These are phyloP conservation scores for Monilinia fructigena DNA, from an alignment of 2,329 filamentous ascomycete species.

Conservation along the genomic window DNA sequence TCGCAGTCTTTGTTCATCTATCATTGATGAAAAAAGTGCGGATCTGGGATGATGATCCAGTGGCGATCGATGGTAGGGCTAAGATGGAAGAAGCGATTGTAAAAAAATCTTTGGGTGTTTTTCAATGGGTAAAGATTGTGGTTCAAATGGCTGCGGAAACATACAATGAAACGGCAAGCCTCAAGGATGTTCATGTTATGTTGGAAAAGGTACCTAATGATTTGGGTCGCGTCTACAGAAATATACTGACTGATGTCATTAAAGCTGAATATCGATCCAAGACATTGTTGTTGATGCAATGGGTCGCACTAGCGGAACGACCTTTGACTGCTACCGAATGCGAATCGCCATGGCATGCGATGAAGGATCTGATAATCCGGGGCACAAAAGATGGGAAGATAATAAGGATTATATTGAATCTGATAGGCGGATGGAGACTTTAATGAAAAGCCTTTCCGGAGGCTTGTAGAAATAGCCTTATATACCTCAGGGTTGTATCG, in stretches of 20 bases:
- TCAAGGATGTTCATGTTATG: slow-evolving; percentile 18
- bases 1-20: slow-evolving; percentile 36
- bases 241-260: slow-evolving; percentile 30
- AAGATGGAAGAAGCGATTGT: slow-evolving; percentile 34
- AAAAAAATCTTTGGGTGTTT: slow-evolving; percentile 39
- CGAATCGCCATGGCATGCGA: slow-evolving; percentile 28
- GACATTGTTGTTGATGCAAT: slow-evolving; percentile 32
- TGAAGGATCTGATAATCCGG: background rate
- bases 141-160: slow-evolving; percentile 20
- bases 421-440: slow-evolving; percentile 29
- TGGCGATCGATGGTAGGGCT: background rate
- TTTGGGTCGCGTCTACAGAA: slow-evolving; percentile 26
- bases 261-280: slow-evolving; percentile 19
- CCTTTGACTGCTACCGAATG: slow-evolving; percentile 29
- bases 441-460: slow-evolving; percentile 29
- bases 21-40: slow-evolving; percentile 25
- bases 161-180: slow-evolving; percentile 20
- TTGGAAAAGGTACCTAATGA: slow-evolving; percentile 27
- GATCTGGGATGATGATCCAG: slow-evolving; percentile 3
- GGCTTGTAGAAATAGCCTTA: slow-evolving; percentile 26
- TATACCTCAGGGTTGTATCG: slow-evolving; percentile 19
- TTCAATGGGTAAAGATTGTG: slow-evolving; percentile 44
- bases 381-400: background rate
- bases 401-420: slow-evolving; percentile 26
- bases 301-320: slow-evolving; percentile 30